phyloP scores from a whole-genome alignment of 208 protist genomes.

The Phytomonas sp. region DNA sequence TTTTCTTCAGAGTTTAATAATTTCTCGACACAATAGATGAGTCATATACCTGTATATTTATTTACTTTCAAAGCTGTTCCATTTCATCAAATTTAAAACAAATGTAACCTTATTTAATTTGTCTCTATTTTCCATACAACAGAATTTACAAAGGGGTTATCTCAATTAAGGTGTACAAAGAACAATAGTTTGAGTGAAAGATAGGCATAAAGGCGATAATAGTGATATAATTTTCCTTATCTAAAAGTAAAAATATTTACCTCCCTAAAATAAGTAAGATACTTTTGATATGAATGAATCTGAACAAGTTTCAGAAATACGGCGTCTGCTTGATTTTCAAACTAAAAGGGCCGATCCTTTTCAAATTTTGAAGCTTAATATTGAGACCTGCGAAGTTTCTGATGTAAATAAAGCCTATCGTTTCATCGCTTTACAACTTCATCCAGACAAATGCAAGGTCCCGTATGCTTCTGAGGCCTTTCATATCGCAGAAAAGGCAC shows the following conservation, averaged over 20 bases:
- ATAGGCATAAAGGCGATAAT: neutral
- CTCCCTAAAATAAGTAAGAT: neutral
- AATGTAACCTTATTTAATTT: neutral
- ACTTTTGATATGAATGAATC: constrained; percentile 14
- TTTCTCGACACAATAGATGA: neutral
- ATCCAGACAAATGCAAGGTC: constrained; percentile 86
- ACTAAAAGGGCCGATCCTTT: constrained; percentile 39
- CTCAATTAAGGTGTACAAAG: neutral
- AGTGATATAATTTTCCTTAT: neutral
- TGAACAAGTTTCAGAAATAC: constrained; percentile 51
- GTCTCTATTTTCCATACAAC: neutral
- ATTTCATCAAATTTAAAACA: neutral
- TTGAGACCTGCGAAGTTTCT: constrained; percentile 38
- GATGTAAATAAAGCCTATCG: constrained; percentile 71
- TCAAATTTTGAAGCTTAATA: constrained; percentile 50
- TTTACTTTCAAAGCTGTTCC: neutral
- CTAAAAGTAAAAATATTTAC: neutral
- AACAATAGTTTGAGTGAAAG: neutral
- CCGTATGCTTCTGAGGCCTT: constrained; percentile 72
- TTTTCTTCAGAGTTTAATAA: too few relatives aligned
- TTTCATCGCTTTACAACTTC: constrained; percentile 71
- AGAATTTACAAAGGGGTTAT: neutral
- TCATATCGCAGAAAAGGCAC: constrained; percentile 67
- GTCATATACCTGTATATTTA: neutral
- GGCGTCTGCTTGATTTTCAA: constrained; percentile 46